A percentile compares a stretch with the other conserved stretches of the same genome.
Evolutionary conservation across 2,329 filamentous ascomycete species (phyloP).

Genomic region (Fusarium sp.): DNA sequence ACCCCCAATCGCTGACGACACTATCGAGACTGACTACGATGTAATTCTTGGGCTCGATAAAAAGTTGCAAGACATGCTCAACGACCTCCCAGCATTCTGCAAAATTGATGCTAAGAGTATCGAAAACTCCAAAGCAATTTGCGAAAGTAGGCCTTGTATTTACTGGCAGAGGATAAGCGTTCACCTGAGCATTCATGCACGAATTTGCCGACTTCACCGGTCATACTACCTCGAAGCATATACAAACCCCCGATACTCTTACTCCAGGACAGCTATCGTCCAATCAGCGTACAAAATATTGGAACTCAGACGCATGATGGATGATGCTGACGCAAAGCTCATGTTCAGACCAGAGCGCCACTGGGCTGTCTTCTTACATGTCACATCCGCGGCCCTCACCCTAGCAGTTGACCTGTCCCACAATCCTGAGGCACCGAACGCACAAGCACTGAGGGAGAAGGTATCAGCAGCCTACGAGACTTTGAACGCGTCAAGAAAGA

Average conservation of each 20-base stretch:
- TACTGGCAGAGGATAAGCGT: constrained; percentile 13
- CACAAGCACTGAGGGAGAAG: background rate
- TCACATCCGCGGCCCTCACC: constrained; percentile 1
- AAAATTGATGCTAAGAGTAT: background rate
- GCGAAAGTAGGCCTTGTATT: background rate
- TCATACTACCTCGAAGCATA: constrained; percentile 13
- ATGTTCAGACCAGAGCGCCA: constrained; percentile 8
- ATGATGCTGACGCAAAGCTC: background rate
- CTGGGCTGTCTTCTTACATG: constrained; percentile 3
- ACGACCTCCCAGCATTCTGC: background rate
- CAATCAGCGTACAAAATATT: constrained; percentile 7
- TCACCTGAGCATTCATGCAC: constrained; percentile 4
- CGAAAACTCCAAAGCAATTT: background rate
- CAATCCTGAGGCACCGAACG: background rate
- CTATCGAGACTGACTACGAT: background rate
- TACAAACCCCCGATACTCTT: constrained; percentile 1
- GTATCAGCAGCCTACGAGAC: background rate
- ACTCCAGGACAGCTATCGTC: background rate
- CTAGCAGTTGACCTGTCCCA: constrained; percentile 1
- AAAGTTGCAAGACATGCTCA: background rate
- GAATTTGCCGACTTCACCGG: constrained; percentile 12
- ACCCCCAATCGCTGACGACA: background rate
- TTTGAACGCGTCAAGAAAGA: background rate
- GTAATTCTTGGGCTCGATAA: background rate
- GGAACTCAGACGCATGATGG: constrained; percentile 13